Conservation (phyloP, 2,329 filamentous ascomycete genomes). For the Leptographium wingfieldii region DNA sequence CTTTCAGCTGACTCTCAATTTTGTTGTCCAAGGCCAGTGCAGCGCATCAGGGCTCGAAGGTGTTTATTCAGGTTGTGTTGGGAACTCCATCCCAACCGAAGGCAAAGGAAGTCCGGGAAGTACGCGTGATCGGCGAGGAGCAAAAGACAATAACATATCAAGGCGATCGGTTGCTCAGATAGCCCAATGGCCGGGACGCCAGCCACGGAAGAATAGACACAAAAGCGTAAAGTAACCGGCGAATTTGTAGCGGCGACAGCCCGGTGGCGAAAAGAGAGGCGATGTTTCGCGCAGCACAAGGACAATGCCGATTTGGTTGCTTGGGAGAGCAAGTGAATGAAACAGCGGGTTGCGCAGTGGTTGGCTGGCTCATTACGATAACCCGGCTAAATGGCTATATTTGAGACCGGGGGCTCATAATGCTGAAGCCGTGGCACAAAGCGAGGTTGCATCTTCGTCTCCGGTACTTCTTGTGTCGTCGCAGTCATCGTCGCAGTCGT, state of each 20-base stretch:
- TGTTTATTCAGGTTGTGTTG: neutral
- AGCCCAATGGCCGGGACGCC: neutral
- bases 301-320: neutral
- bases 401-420: neutral
- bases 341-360: neutral
- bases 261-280: neutral
- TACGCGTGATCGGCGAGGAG: neutral
- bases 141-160: neutral
- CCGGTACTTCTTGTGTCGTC: neutral
- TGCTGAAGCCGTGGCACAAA: neutral
- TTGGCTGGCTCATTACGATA: neutral
- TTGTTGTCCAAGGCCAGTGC: neutral
- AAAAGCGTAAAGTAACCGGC: neutral
- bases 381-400: neutral
- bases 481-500: neutral
- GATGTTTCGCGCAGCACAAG: neutral
- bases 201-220: neutral
- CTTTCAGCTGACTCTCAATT: neutral
- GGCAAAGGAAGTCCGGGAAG: neutral
- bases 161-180: neutral
- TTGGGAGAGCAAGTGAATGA: neutral
- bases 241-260: neutral
- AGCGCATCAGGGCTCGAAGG: neutral
- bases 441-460: no score
- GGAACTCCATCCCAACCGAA: neutral